Evolutionary conservation across 768 basidiomycete genomes (phyloP).

Genomic region (Phaeotremella fagi): DNA sequence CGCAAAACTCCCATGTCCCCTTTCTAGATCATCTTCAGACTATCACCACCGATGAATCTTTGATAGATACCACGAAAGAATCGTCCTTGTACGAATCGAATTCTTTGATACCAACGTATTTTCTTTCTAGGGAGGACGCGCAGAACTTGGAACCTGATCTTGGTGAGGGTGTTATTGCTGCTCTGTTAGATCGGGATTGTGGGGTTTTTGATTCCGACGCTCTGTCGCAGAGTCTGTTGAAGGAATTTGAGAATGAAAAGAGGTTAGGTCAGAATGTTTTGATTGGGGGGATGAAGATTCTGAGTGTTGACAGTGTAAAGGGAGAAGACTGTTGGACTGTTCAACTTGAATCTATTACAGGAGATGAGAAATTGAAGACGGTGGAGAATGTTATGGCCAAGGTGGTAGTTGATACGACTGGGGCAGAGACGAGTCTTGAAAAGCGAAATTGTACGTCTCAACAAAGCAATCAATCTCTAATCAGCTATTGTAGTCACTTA

Average conservation of each 20-base stretch:
- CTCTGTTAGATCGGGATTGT: conserved; percentile 77
- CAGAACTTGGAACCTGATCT: conserved; percentile 76
- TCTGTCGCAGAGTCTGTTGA: conserved; percentile 54
- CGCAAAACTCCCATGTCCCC: conserved; percentile 55
- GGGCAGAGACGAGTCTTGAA: too few species aligned
- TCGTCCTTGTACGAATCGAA: conserved; percentile 17
- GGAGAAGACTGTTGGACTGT: conserved; percentile 74
- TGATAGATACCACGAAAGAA: neutral
- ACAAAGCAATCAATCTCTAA: too few species aligned
- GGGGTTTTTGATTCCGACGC: conserved; percentile 86
- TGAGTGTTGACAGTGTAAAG: conserved; percentile 68
- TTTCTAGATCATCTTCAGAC: conserved; percentile 68
- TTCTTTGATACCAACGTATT: conserved; percentile 55
- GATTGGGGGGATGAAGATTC: conserved; percentile 73
- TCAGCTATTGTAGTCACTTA: conserved; percentile 55
- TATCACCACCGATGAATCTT: neutral
- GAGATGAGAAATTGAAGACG: conserved; percentile 44
- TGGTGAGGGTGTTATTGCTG: conserved; percentile 65
- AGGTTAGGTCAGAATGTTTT: conserved; percentile 50
- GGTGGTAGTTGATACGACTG: conserved; percentile 69
- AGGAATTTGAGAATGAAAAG: neutral
- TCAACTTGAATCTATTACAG: conserved; percentile 62
- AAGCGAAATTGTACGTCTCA: too few species aligned
- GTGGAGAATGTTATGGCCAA: conserved; percentile 65
- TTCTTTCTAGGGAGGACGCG: conserved; percentile 66